phyloP scores from a whole-genome alignment of 1,284 basidiomycete species.

The Ustilago xerochloae region DNA sequence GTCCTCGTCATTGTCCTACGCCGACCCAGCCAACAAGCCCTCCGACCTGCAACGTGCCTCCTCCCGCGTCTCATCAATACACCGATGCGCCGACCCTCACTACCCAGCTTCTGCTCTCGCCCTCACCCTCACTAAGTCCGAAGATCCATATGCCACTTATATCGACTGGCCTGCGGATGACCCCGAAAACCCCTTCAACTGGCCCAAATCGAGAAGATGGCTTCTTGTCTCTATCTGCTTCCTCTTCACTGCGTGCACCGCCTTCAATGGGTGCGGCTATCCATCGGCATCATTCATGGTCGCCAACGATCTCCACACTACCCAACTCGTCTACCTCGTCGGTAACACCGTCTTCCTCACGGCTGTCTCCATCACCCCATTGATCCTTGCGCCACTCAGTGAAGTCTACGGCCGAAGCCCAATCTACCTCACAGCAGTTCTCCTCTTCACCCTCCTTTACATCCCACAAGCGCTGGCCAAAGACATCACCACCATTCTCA shows the following conservation, averaged over 20 bases:
- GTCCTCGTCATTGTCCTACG: conserved; percentile 30
- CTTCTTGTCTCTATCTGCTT: conserved; percentile 40
- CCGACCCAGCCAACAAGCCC: conserved; percentile 28
- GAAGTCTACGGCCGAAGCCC: conserved; percentile 54
- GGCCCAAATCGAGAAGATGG: conserved; percentile 43
- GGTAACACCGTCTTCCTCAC: conserved; percentile 51
- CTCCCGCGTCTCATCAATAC: conserved; percentile 42
- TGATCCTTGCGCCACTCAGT: conserved; percentile 54
- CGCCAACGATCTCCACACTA: conserved; percentile 25
- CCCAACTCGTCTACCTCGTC: conserved; percentile 40
- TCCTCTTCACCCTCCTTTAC: conserved; percentile 50
- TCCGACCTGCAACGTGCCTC: conserved; percentile 32
- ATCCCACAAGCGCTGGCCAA: conserved; percentile 62
- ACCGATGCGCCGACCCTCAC: conserved; percentile 31
- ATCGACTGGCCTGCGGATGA: conserved; percentile 54
- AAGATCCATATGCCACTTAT: conserved; percentile 45
- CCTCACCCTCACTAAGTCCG: conserved; percentile 45
- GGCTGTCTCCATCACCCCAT: conserved; percentile 51
- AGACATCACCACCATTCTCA: conserved; percentile 58
- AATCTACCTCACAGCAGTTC: conserved; percentile 41
- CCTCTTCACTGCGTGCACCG: conserved; percentile 54
- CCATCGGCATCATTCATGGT: conserved; percentile 29
- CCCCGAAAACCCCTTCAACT: conserved; percentile 58
- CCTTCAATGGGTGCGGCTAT: conserved; percentile 56
- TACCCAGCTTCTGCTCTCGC: conserved; percentile 41